These are phyloP conservation scores for Escovopsis sp. DNA, from an alignment of 2,329 filamentous ascomycete species.

Conservation along the genomic window DNA sequence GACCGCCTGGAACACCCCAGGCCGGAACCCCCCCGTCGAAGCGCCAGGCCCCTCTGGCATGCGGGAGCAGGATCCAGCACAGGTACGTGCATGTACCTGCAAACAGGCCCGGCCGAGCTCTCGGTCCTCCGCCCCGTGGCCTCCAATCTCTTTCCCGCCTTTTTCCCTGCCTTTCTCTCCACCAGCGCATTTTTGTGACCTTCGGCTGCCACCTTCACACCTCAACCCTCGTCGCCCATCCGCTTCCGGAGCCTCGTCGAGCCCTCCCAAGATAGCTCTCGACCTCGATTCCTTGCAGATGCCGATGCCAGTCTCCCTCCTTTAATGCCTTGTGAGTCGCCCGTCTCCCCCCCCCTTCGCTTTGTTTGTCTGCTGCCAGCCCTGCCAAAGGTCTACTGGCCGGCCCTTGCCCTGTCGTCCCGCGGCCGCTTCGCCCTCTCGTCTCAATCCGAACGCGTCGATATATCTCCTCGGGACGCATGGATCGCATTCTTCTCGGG, in stretches of 20 bases:
- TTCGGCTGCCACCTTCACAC: conserved; percentile 20
- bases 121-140: conserved; percentile 13
- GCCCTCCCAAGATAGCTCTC: conserved; percentile 9
- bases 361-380: conserved; percentile 12
- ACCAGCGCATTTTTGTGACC: conserved; percentile 22
- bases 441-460: conserved; percentile 18
- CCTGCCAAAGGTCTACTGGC: conserved; percentile 8
- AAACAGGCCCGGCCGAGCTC: conserved; percentile 7
- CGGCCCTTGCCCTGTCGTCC: conserved; percentile 20
- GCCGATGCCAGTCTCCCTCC: conserved; percentile 22
- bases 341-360: conserved; percentile 10
- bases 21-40: no score
- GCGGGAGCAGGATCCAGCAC: no score
- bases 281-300: conserved; percentile 12
- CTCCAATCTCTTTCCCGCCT: conserved; percentile 17
- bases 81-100: not conserved
- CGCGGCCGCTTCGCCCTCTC: conserved; percentile 22
- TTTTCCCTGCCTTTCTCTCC: conserved; percentile 17
- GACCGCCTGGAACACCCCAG: no score
- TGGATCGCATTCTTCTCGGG: conserved; percentile 11
- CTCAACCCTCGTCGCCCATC: conserved; percentile 16
- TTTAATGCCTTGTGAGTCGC: conserved; percentile 38
- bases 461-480: conserved; percentile 18
- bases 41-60: no score
- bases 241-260: conserved; percentile 12